Base-by-base conservation (phyloP, 106 monocot species). In the Platanthera guangdongensis region DNA sequence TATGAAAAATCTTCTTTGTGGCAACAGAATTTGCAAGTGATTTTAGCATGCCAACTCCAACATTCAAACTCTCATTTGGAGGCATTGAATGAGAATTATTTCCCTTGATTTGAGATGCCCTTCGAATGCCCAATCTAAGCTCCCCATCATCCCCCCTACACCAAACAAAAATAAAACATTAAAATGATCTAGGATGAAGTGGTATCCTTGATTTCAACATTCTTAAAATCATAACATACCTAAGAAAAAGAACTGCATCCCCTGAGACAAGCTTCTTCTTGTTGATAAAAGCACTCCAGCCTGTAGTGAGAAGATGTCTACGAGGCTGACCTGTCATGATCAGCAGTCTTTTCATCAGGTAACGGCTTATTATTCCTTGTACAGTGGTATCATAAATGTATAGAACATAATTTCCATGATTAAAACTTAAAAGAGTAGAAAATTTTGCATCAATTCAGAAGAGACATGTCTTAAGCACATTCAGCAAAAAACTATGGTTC, bases 201-300 rank as follows among this genome's bases (percentile, higher is more conserved):
- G 4, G 14, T 0, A 63, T 7, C 8, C 4, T 4, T 68, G 10
- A 68, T 45, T 45, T 68, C 13, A 68, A 11, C 68, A 68, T 13
- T 18, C 48, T 49, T 4, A 49, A 49, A 68, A 46, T 18, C 48
- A 48, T n/a, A 49, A 49, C 5, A 18, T 86, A 90, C 96, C 96
- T 80, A 69, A 96, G 89, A 77, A 96, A 96, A 9, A 96, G 89
- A 18, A 93, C 90, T 14, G 96, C 93, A 87, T 96, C 96, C 11
- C 96, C 96, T 49, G 93, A 93, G 57, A 89, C 83, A 48, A 96
- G 93, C 52, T 96, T 96, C 84, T 96, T 96, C 80, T 86, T 96
- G 79, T 96, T 93, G 54, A 96, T 85, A 85, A 96, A 96, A 55
- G 90, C 90, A 84, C 89, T 93, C 96, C 96, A 96, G 18, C 96